Evolutionary conservation across 352 stramenopile species (phyloP), one percentile per base, ranked within the genome.

Genomic region (Pythium biforme): DNA sequence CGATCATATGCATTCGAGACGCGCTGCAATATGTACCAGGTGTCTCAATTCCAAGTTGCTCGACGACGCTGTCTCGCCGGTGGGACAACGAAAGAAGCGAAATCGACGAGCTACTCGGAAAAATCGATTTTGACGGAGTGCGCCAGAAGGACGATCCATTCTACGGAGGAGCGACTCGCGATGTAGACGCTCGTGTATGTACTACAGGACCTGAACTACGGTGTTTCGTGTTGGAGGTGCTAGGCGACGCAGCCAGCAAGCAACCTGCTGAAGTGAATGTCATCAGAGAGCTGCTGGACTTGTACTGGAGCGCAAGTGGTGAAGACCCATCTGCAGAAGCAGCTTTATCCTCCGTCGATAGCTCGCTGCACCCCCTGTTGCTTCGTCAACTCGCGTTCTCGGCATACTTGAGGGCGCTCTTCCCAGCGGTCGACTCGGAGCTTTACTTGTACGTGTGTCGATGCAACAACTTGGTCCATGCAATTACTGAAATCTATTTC

Each of bases 71-170:
- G 7, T 22, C 15, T 15, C 22, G 6, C 9, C 27, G 6, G 19
- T 56, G 48, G 7, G 54, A 64, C 8, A 34, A 76, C 1, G 31
- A 66, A 23, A 25, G 12, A 58, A 17, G 43, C 26, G 27, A 62
- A 20, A 74, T 92, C 34, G 66, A 86, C 33, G 34, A 66, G 14
- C 40, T 90, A 29, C 68, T 92, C 23, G 70, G 66, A 14, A 74
- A 71, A 8, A 61, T 92, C 26, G 83, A 92, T 47, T 92, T 92
- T 56, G 80, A 89, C 52, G 83, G 83, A 7, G 69, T 92, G 66
- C 17, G 68, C 74, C 62, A 70, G 55, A 62, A 75, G 55, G 47
- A 74, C 52, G 25, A 66, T 61, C 8, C 60, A 63, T 52, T 73
- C 47, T 34, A 66, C 51, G 41, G 67, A 63, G 37, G 78, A 55